A percentile compares a stretch with the other conserved stretches of the same genome.
phyloP scores from a whole-genome alignment of 2,329 filamentous ascomycete genomes.

The Calonectria fujianensis region DNA sequence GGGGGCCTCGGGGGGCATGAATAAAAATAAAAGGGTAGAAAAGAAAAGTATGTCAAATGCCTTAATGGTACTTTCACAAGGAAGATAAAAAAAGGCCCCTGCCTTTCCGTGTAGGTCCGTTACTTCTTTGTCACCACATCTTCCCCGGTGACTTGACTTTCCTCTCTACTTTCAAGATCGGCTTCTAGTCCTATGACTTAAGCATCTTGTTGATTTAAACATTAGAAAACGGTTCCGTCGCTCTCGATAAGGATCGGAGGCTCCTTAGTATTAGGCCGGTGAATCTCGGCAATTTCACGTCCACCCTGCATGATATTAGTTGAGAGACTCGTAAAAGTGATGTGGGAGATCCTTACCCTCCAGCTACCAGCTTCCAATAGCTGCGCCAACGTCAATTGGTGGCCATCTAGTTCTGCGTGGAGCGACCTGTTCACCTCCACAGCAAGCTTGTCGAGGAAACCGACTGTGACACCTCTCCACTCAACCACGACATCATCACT shows the following conservation, averaged over 20 bases:
- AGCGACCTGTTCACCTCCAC: slow-evolving; percentile 77
- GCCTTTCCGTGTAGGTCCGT: slow-evolving; percentile 23
- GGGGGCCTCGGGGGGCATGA: slow-evolving; percentile 21
- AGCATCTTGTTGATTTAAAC: slow-evolving; percentile 36
- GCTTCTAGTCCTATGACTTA: slow-evolving; percentile 23
- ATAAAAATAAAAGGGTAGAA: slow-evolving; percentile 31
- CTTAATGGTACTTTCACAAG: slow-evolving; percentile 35
- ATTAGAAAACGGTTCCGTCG: slow-evolving; percentile 95
- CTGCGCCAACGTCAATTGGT: slow-evolving; percentile 87
- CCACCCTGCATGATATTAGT: slow-evolving; percentile 78
- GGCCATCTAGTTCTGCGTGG: slow-evolving; percentile 77
- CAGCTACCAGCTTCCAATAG: slow-evolving; percentile 97
- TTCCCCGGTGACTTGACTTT: slow-evolving; percentile 3
- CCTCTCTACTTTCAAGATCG: slow-evolving; percentile 5
- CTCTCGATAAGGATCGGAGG: slow-evolving; percentile 97
- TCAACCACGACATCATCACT: slow-evolving; percentile 78
- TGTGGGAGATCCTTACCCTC: slow-evolving; percentile 80
- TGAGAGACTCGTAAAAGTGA: not conserved
- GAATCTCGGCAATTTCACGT: slow-evolving; percentile 95
- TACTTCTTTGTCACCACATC: slow-evolving; percentile 26
- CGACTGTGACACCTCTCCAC: slow-evolving; percentile 79
- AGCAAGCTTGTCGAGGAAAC: slow-evolving; percentile 74
- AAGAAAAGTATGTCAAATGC: slow-evolving; percentile 37
- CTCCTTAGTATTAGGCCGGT: slow-evolving; percentile 95
- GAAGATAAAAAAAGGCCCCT: slow-evolving; percentile 36